These are phyloP conservation scores for Cutaneotrichosporon cutaneum DNA, from an alignment of 1,284 basidiomycete species.

Conservation along the genomic window DNA sequence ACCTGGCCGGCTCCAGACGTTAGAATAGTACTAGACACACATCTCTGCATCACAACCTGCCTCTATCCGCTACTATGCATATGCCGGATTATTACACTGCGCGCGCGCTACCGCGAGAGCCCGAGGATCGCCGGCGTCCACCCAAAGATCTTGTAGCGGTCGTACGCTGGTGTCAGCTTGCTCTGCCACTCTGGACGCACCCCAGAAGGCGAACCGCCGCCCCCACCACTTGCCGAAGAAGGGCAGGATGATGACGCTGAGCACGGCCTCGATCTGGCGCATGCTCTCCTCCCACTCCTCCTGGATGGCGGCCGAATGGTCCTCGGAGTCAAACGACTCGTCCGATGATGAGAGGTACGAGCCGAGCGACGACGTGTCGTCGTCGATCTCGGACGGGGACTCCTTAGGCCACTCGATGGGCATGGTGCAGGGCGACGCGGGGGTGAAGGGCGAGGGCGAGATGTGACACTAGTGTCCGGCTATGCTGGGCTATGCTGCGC, in stretches of 20 bases:
- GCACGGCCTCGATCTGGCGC: constrained; percentile 74
- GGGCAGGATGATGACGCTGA: constrained; percentile 76
- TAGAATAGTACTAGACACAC: constrained; percentile 5
- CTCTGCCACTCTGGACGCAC: constrained; percentile 56
- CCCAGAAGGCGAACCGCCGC: constrained; percentile 77
- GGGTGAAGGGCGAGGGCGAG: background rate
- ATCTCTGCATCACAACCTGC: background rate
- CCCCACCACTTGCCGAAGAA: constrained; percentile 86
- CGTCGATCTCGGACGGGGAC: constrained; percentile 14
- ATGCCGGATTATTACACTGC: constrained; percentile 2
- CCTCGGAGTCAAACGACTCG: constrained; percentile 63
- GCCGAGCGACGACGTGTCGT: constrained; percentile 28
- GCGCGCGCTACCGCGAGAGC: constrained; percentile 13
- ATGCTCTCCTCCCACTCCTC: constrained; percentile 90
- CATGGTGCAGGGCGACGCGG: constrained; percentile 23
- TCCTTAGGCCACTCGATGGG: constrained; percentile 39
- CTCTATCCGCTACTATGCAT: constrained; percentile 8
- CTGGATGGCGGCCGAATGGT: constrained; percentile 67
- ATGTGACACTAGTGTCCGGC: background rate
- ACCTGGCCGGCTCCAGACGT: background rate
- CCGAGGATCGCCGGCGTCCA: constrained; percentile 66
- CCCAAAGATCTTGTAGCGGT: constrained; percentile 67
- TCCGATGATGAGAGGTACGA: constrained; percentile 55
- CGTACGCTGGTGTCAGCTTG: constrained; percentile 59
- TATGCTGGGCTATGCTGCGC: background rate